Percentiles rank a stretch among this genome's conserved stretches.
Evolutionary conservation across 2,329 filamentous ascomycete genomes (phyloP).

Genomic region (Claviceps paspali): DNA sequence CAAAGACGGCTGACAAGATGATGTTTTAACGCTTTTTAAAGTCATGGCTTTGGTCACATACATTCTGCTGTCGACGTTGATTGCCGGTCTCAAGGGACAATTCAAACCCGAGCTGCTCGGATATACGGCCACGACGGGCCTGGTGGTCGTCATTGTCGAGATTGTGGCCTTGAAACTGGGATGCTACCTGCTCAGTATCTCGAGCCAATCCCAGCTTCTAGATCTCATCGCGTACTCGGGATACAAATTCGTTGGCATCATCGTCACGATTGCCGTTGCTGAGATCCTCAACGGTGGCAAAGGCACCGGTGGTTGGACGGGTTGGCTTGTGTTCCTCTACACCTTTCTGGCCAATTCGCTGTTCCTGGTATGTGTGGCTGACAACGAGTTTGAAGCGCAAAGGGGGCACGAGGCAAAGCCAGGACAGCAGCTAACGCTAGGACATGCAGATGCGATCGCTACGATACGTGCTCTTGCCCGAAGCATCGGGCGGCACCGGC

Average conservation of each 20-base stretch:
- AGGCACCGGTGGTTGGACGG: conserved; percentile 74
- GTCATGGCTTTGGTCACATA: conserved; percentile 98
- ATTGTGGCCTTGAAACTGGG: conserved; percentile 83
- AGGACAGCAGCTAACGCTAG: too few species aligned
- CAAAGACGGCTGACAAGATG: too few species aligned
- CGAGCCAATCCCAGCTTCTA: conserved; percentile 81
- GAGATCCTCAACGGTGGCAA: conserved; percentile 64
- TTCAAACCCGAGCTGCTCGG: conserved; percentile 92
- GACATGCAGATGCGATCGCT: conserved; percentile 64
- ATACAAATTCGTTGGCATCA: conserved; percentile 97
- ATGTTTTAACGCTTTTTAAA: conserved; percentile 4
- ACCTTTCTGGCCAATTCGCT: conserved; percentile 90
- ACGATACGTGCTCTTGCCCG: conserved; percentile 88
- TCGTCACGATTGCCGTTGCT: conserved; percentile 67
- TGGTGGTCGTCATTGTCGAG: conserved; percentile 73
- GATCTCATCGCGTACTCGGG: conserved; percentile 93
- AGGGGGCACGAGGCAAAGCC: too few species aligned
- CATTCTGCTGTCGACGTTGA: conserved; percentile 79
- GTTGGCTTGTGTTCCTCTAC: conserved; percentile 81
- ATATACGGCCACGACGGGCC: conserved; percentile 70
- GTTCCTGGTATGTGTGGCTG: conserved; percentile 55
- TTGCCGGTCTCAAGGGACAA: conserved; percentile 76
- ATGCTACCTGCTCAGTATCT: conserved; percentile 87
- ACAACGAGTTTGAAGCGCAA: too few species aligned
- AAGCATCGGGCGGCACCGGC: conserved; percentile 51